Evolutionary conservation across 176 grass and related monocot species (phyloP), one percentile per base, ranked within the genome.

Genomic region (Carex pumila): DNA sequence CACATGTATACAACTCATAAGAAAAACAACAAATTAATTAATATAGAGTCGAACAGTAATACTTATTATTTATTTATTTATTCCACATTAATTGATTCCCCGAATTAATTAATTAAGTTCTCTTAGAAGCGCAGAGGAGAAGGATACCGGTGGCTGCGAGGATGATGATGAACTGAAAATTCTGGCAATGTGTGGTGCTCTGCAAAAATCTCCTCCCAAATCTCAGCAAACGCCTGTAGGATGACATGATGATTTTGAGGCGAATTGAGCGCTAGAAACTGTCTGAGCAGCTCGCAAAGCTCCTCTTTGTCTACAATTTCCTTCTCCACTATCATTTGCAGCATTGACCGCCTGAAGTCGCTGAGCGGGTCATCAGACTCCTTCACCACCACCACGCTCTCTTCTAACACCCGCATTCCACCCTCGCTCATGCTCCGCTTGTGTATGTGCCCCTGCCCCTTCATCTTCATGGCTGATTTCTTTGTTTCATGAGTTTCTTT

Each of bases 341-440:
- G 86, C 96, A 99, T 99, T 31, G 96, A 99, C 87, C 78, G 56
- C 87, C 91, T 88, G 89, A 99, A 99, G 21, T 99, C 96, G 8
- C 83, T 84, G n/a, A 95, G 70, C 12, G 96, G 96, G 69, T 99
- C 93, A 9, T 22, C 84, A 6, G 96, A 88, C 78, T 94, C 93
- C 78, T 85, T 95, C 88, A 92, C 93, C 83, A 99, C 93, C 83
- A 86, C 86, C 83, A 95, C 93, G 84, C 94, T 91, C 57, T 92
- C 92, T 61, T 86, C 79, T 19, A 91, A 85, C 85, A 84, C 71
- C 64, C 90, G 71, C 10, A 65, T 65, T 41, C 85, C 49, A 10
- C 77, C 78, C 3, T 58, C 81, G 4, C 78, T 31, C 57, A 45
- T 62, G 21, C 80, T 68, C 43, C 80, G 37, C 57, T 47, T 82